Base-by-base conservation (phyloP, 805 yeast species). In the Kurtzmaniella fragi region DNA sequence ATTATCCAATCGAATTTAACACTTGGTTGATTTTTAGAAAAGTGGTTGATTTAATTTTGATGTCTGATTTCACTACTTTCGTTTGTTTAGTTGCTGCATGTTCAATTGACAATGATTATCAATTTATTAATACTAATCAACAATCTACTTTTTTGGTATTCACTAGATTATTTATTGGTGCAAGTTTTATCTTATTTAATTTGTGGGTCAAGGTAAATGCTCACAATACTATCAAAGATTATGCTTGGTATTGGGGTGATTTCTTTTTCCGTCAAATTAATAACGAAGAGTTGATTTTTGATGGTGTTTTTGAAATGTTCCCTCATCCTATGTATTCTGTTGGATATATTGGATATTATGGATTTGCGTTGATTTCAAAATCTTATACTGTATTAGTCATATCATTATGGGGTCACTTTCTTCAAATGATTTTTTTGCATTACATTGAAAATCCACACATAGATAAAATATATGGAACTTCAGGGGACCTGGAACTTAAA, bases 181-280 rank as follows among this genome's bases (percentile, higher is more conserved):
- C 70, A 1, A 45, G 64, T 4, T 70, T 86, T 49, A 78, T 85
- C 43, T 42, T 83, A 14, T 84, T 87, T 66, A 86, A 86, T 54
- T 67, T 83, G 23, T 83, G 93, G 89, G 95, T 86, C 34, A 86
- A 86, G 57, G 63, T 85, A 17, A 90, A 87, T 57, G 95, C 95
- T 27, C 95, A 86, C 57, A 74, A 89, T 47, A 89, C 86, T 14
- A 89, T 86, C 42, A 85, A 86, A 57, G 95, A 86, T 55, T 86
- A 80, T 56, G 95, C 95, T 9, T 86, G 95, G 95, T 86, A 86
- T 60, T 86, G 95, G 95, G 95, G 95, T 20, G 95, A 87, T 61
- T 86, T 86, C 63, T 86, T 86, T 72, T 86, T 86, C 63, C 67
- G 88, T 39, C 84, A 84, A 55, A 63, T 67, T 46, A 68, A 67